Evolutionary conservation across 257 asterid genomes (phyloP).

Genomic region (Solanum megistacrolobum): DNA sequence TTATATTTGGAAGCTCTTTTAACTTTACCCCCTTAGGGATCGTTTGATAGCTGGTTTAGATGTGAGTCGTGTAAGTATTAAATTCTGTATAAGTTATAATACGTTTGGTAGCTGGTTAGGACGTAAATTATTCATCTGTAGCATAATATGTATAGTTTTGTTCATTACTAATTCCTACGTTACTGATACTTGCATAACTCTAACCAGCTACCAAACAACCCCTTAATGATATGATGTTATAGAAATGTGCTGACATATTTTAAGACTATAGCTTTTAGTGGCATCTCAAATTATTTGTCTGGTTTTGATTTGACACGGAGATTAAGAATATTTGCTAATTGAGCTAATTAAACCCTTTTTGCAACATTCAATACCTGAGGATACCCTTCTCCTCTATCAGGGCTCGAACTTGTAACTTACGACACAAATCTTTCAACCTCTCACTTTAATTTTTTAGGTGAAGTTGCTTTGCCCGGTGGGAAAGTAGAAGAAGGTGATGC

Average conservation of each 20-base stretch:
- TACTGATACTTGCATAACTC: neutral
- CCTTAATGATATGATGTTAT: neutral
- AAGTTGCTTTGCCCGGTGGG: constrained; percentile 87
- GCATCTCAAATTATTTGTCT: too few relatives aligned
- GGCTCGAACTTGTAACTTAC: neutral
- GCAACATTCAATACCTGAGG: neutral
- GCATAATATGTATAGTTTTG: neutral
- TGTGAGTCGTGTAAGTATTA: neutral
- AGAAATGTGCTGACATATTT: neutral
- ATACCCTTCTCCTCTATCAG: neutral
- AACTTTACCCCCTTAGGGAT: neutral
- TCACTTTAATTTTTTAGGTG: too few relatives aligned
- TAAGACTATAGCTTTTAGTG: neutral
- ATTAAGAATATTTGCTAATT: neutral
- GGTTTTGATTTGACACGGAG: neutral
- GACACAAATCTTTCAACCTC: neutral
- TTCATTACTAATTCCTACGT: too few relatives aligned
- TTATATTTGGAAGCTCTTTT: neutral
- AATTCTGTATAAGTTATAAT: neutral
- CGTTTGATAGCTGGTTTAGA: neutral
- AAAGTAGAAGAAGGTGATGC: constrained; percentile 62
- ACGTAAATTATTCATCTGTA: neutral
- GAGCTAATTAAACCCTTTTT: neutral
- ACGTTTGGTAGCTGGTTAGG: neutral
- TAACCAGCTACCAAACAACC: neutral